Evolutionary conservation across 2,329 filamentous ascomycete species (phyloP), one percentile per base, ranked within the genome.

Genomic region (Hysterium pulicare): DNA sequence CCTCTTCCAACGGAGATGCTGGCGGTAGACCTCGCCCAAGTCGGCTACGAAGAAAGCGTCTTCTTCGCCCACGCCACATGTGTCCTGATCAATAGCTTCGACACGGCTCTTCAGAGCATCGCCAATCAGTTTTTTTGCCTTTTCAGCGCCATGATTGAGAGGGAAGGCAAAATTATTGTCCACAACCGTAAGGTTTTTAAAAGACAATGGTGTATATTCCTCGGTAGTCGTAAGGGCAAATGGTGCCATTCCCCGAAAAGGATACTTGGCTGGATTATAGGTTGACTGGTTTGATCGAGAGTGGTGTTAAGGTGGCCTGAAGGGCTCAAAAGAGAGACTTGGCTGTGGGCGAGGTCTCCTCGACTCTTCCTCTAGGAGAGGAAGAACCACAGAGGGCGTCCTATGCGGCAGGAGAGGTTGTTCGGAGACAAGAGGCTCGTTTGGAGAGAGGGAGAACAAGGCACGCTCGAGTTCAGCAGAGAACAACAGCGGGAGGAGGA

Each of bases 321-420:
- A 95, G 75, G 85, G 86, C 78, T 88, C 87, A 80, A 88, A 86
- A 84, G 85, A 88, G 80, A 87, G 79, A 79, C 78, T 84, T 80
- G 84, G 83, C 82, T 87, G 63, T 62, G 67, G 87, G 85, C 89
- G 86, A 89, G 87, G 88, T 86, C 89, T 91, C 86, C 86, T 89
- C 87, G 90, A 95, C 89, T 93, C 93, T 94, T 91, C 93, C 93
- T 90, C 91, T 73, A 76, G 77, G 77, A 93, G 91, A 95, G 90
- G 91, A 97, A 97, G 91, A 95, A 90, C 86, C 87, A 84, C 81
- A 82, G 82, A 84, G 84, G 82, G 82, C 84, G 86, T 94, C 87
- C 89, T 97, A 98, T 98, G 91, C 93, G 93, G 93, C 93, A 97
- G 91, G 88, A 95, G 86, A 81, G 76, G 73, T 71, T 74, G 73